Evolutionary conservation across 805 yeast species (phyloP).

Genomic region (Saturnispora sanitii): DNA sequence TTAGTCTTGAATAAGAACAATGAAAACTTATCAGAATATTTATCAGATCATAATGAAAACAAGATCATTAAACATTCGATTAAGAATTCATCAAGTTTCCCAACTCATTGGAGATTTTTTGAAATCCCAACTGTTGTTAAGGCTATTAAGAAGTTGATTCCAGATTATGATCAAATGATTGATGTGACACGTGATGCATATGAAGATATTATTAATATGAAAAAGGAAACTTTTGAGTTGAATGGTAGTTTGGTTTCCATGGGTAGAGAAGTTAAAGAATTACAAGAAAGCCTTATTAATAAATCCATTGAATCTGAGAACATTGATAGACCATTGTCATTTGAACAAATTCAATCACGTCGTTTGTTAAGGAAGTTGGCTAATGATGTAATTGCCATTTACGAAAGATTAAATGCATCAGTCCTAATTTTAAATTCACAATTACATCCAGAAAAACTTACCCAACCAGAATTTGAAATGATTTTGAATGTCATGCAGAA

Average conservation of each 20-base stretch:
- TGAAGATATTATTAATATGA: not conserved
- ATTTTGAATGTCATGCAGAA: constrained; percentile 23
- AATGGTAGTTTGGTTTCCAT: constrained; percentile 11
- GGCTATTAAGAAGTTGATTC: constrained; percentile 8
- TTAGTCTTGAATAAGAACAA: constrained; percentile 19
- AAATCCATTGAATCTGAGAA: not conserved
- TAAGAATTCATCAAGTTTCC: constrained; percentile 16
- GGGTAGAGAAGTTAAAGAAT: constrained; percentile 8
- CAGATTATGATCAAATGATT: not conserved
- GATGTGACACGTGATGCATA: not conserved
- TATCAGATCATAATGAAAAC: constrained; percentile 18
- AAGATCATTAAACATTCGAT: constrained; percentile 17
- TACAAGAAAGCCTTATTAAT: constrained; percentile 1
- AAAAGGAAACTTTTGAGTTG: constrained; percentile 5
- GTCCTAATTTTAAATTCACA: constrained; percentile 22
- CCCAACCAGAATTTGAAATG: constrained; percentile 19
- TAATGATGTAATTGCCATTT: constrained; percentile 10
- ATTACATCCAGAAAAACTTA: constrained; percentile 23
- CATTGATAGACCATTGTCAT: constrained; percentile 14
- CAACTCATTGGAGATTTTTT: constrained; percentile 24
- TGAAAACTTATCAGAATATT: constrained; percentile 14
- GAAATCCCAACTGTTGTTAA: constrained; percentile 19
- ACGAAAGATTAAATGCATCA: constrained; percentile 18
- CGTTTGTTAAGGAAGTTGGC: constrained; percentile 14
- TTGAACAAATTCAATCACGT: constrained; percentile 15